A percentile compares a stretch with the other conserved stretches of the same genome.
phyloP scores from a whole-genome alignment of 78 protist species.

The slime mould (Dictyostelium discoideum) region DNA sequence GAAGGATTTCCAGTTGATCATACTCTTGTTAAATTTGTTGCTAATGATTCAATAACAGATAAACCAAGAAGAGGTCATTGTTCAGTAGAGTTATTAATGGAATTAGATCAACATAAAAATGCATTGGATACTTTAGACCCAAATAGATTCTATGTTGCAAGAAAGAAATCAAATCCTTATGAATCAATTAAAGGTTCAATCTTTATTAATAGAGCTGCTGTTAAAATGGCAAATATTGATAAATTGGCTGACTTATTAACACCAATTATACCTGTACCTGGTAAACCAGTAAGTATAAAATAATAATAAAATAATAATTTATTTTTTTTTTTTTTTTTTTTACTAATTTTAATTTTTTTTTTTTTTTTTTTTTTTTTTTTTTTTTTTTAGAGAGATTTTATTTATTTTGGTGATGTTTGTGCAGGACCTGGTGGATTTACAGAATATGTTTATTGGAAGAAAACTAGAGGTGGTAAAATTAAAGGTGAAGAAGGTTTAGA shows the following conservation, averaged over 20 bases:
- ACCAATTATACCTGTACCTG: background rate
- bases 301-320: too few species aligned
- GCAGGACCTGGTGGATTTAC: constrained; percentile 97
- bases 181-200: constrained; percentile 81
- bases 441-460: constrained; percentile 90
- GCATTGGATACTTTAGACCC: constrained; percentile 49
- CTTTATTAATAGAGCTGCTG: constrained; percentile 94
- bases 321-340: too few species aligned
- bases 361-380: background rate
- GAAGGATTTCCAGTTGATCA: background rate
- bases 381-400: background rate
- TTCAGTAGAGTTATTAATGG: background rate
- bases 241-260: constrained; percentile 19
- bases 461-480: constrained; percentile 32
- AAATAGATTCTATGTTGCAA: constrained; percentile 51
- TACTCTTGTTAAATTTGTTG: background rate
- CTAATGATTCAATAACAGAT: background rate
- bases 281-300: constrained; percentile 9
- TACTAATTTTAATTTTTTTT: background rate
- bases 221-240: constrained; percentile 94
- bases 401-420: constrained; percentile 85
- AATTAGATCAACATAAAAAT: constrained; percentile 23
- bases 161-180: constrained; percentile 87
- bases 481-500: background rate
- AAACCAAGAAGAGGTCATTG: constrained; percentile 31